A percentile compares a stretch with the other conserved stretches of the same genome.
phyloP scores from a whole-genome alignment of 345 rosid species.

The Melaleuca alternifolia region DNA sequence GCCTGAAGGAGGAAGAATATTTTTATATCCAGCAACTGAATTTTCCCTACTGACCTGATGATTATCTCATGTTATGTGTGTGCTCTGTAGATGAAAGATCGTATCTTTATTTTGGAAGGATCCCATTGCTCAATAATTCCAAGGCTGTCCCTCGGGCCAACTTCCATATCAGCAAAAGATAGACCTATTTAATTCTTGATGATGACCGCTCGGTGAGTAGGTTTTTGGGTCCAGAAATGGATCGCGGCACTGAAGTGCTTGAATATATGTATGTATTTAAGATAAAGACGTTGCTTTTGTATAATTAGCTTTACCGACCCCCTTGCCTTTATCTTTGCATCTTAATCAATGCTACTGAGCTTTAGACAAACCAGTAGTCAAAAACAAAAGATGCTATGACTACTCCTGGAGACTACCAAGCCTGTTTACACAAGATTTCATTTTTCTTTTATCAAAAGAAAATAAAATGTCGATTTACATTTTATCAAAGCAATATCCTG shows the following conservation, averaged over 20 bases:
- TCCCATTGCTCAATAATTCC: not conserved
- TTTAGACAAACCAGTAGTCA: conserved; percentile 33
- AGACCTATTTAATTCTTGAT: not conserved
- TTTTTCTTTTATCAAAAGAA: not conserved
- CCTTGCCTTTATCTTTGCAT: conserved; percentile 30
- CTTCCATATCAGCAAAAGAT: not conserved
- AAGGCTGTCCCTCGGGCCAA: not conserved
- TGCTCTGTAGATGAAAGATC: not conserved
- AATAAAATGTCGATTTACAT: not conserved
- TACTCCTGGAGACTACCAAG: not conserved
- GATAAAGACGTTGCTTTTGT: not conserved
- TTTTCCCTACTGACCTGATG: not conserved
- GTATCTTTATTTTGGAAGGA: not conserved
- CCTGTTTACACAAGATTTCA: not conserved
- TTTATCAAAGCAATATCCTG: not conserved
- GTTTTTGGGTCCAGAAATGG: not conserved
- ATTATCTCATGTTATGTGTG: not conserved
- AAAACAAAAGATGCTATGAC: conserved; percentile 1
- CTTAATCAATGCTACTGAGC: conserved; percentile 27
- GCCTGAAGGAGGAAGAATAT: not conserved
- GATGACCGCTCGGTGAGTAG: conserved; percentile 1
- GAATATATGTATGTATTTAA: not conserved
- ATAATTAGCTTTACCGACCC: conserved; percentile 9
- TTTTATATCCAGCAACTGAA: not conserved
- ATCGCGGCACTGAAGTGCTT: not conserved